A percentile compares a stretch with the other conserved stretches of the same genome.
phyloP scores from a whole-genome alignment of 106 monocot species.

The Allium sativum region DNA sequence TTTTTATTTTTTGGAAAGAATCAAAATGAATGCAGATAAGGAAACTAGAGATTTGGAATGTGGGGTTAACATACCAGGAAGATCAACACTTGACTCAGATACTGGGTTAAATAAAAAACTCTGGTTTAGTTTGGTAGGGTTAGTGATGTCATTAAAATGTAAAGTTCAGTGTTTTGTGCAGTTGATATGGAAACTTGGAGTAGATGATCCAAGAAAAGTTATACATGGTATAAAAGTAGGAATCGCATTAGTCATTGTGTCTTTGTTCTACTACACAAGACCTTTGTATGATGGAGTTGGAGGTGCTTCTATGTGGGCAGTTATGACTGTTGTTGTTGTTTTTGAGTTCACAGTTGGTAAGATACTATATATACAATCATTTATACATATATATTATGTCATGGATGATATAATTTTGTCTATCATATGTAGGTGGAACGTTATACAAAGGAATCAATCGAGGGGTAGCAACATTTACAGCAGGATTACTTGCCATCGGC shows the following conservation, averaged over 20 bases:
- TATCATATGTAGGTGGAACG: conserved; percentile 28
- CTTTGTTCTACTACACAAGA: conserved; percentile 46
- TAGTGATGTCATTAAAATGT: neutral
- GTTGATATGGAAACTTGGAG: conserved; percentile 23
- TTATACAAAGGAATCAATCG: conserved; percentile 68
- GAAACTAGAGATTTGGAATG: conserved; percentile 19
- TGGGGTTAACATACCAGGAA: conserved; percentile 23
- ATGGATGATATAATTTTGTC: neutral
- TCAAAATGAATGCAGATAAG: neutral
- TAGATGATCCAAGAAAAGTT: conserved; percentile 38
- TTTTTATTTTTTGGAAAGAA: neutral
- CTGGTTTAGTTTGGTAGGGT: neutral
- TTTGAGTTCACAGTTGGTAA: conserved; percentile 55
- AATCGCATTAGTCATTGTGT: conserved; percentile 32
- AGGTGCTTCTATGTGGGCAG: conserved; percentile 53
- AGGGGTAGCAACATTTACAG: conserved; percentile 30
- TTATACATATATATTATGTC: neutral
- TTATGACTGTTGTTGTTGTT: conserved; percentile 54
- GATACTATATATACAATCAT: neutral
- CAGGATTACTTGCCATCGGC: conserved; percentile 49
- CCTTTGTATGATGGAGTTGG: conserved; percentile 62
- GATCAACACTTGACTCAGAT: conserved; percentile 2
- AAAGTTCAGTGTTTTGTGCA: conserved; percentile 2
- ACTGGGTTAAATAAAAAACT: neutral
- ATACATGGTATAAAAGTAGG: conserved; percentile 49